These are phyloP conservation scores for Mortierella alpina DNA, from an alignment of 192 early-diverging fungal genomes.

Conservation along the genomic window DNA sequence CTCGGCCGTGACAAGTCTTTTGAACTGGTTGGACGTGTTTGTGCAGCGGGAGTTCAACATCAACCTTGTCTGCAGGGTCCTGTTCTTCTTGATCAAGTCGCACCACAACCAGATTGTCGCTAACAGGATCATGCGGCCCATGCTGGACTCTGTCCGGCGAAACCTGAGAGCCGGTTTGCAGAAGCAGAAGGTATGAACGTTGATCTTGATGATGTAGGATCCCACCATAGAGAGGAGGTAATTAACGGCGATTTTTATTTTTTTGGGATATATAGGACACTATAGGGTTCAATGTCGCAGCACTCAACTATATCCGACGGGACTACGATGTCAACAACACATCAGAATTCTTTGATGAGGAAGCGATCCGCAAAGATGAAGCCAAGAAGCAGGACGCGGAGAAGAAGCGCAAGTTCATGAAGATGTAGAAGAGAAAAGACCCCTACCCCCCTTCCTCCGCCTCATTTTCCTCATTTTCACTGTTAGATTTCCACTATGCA, in stretches of 20 bases:
- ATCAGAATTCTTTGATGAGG: conserved; percentile 79
- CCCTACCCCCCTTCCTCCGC: background rate
- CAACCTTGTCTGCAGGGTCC: conserved; percentile 80
- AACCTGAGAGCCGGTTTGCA: conserved; percentile 72
- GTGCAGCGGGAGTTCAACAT: conserved; percentile 86
- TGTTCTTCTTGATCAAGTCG: conserved; percentile 85
- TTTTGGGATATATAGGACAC: conserved; percentile 61
- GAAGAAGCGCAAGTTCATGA: conserved; percentile 84
- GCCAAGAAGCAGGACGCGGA: conserved; percentile 60
- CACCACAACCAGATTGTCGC: conserved; percentile 93
- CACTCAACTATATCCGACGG: conserved; percentile 76
- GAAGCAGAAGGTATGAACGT: conserved; percentile 64
- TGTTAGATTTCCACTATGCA: background rate
- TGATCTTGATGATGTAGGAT: background rate
- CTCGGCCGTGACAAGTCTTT: conserved; percentile 77
- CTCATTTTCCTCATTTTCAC: background rate
- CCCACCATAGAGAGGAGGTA: background rate
- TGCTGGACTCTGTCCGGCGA: conserved; percentile 78
- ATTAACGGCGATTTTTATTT: background rate
- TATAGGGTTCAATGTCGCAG: conserved; percentile 92
- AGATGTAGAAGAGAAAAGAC: conserved; percentile 40
- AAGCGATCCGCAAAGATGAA: conserved; percentile 58
- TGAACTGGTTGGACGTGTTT: conserved; percentile 85
- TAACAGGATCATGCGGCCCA: conserved; percentile 80
- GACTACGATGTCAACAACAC: conserved; percentile 82